Evolutionary conservation across 2,329 filamentous ascomycete genomes (phyloP), one percentile per base, ranked within the genome.

Genomic region (Proliferodiscus dingleyae): DNA sequence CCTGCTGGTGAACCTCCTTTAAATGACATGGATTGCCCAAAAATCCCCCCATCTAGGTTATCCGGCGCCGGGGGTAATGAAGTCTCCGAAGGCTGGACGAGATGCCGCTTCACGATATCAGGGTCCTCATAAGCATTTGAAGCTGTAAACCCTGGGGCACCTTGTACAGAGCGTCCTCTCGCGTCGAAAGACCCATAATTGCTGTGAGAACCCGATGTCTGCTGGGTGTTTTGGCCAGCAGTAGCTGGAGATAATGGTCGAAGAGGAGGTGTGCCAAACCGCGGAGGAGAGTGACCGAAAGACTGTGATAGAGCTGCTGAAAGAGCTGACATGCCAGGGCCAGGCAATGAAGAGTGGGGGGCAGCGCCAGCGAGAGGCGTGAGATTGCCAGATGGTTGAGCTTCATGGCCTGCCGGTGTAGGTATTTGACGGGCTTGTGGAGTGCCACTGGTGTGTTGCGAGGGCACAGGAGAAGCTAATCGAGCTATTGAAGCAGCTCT

Each of bases 161-260:
- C 62, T 49, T 68, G 64, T 51, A 66, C 48, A 10, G 63, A 64
- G 40, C 75, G 78, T 32, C 77, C 75, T 54, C 83, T 78, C 40
- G 80, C 79, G 53, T 93, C 87, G 59, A 94, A 89, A 8, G 89
- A 95, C 43, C 89, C 91, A 65, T 93, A 94, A 59, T 85, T 87
- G 51, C 83, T 86, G 21, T 80, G 79, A 3, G 81, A 77, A 68
- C 69, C 34, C 65, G 65, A 50, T 34, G 16, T 6, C 16, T 41
- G 24, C 5, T 55, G 50, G 42, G 54, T 47, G 28, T 62, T 58
- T 49, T 74, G 61, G 50, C 73, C 60, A 46, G 73, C 66, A 39
- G 71, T 66, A 21, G 70, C 66, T 30, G 83, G 84, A 37, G 84
- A 86, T 34, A 73, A 68, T 32, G 80, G 66, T 46, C 80, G 58